A percentile compares a stretch with the other conserved stretches of the same genome.
These are phyloP conservation scores for Euphorbia peplus DNA, from an alignment of 345 rosid species.

Conservation along the genomic window DNA sequence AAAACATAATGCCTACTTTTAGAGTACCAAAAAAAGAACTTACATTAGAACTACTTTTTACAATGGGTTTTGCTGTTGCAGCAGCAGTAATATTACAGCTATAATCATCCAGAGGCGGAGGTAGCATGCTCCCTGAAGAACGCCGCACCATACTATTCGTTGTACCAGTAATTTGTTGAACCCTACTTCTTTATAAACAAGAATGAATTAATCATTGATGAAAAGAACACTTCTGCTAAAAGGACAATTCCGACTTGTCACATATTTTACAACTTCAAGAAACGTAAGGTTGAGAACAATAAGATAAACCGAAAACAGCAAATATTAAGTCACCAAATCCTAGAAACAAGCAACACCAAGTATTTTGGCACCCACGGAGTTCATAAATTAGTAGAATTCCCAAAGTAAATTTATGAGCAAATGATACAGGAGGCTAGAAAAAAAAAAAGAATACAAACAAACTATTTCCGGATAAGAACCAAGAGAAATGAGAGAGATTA, in stretches of 20 bases:
- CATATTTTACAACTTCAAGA: neutral
- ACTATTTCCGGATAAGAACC: too few relatives aligned
- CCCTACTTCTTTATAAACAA: conserved; percentile 58
- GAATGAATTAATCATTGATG: conserved; percentile 24
- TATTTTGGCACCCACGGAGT: neutral
- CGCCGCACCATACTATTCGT: conserved; percentile 47
- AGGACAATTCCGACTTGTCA: neutral
- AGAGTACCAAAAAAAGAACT: conserved; percentile 25
- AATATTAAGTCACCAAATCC: neutral
- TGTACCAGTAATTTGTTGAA: conserved; percentile 73
- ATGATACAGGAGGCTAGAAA: neutral
- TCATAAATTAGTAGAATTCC: neutral
- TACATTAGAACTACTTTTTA: conserved; percentile 55
- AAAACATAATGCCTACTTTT: neutral
- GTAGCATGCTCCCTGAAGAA: conserved; percentile 63
- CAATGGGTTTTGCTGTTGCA: conserved; percentile 45
- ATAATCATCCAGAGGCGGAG: conserved; percentile 74
- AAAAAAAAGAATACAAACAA: too few relatives aligned
- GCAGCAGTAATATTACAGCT: conserved; percentile 41
- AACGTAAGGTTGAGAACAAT: neutral
- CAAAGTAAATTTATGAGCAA: neutral
- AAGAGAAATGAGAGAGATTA: too few relatives aligned
- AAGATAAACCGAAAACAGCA: too few relatives aligned
- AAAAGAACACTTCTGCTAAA: conserved; percentile 1
- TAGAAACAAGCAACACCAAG: neutral